Evolutionary conservation across 805 yeast genomes (phyloP), one percentile per base, ranked within the genome.

Genomic region (Cephaloascus fragrans): DNA sequence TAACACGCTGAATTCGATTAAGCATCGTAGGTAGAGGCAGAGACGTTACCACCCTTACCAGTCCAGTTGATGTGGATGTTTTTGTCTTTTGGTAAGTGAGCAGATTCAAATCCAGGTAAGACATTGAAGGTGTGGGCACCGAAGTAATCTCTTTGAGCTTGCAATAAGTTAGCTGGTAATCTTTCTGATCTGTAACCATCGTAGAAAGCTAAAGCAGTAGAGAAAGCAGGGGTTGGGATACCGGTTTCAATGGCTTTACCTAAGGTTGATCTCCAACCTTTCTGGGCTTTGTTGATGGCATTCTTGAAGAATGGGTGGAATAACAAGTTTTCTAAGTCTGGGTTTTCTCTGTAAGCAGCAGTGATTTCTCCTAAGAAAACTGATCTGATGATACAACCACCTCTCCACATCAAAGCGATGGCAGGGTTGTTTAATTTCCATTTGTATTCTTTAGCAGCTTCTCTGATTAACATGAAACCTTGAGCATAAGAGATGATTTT

Each of bases 381-480:
- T 42, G 98, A 90, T 78, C 97, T 86, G 71, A 90, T 90, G 68
- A 90, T 90, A 78, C 98, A 90, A 56, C 98, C 98, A 74, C 98
- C 98, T 79, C 98, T 83, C 98, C 98, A 90, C 97, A 90, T 90
- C 58, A 93, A 78, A 53, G 97, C 97, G 56, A 93, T 93, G 44
- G 95, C 93, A 55, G 97, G 96, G 80, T 86, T 84, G 83, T 90
- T 93, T 64, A 90, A 77, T 68, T 85, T 80, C 98, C 98, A 90
- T 59, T 81, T 81, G 77, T 87, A 90, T 66, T 87, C 95, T 69
- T 77, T 82, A 52, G 96, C 97, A 54, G 97, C 97, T 70, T 90
- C 96, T 67, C 94, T 86, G 71, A 90, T 88, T 64, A 90, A 78
- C 97, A 90, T 93, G 85, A 90, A 90, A 66, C 98, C 98, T 76